A percentile compares a stretch with the other conserved stretches of the same genome.
Evolutionary conservation across 352 stramenopile genomes (phyloP).

Genomic region (Globisporangium cylindrosporum): DNA sequence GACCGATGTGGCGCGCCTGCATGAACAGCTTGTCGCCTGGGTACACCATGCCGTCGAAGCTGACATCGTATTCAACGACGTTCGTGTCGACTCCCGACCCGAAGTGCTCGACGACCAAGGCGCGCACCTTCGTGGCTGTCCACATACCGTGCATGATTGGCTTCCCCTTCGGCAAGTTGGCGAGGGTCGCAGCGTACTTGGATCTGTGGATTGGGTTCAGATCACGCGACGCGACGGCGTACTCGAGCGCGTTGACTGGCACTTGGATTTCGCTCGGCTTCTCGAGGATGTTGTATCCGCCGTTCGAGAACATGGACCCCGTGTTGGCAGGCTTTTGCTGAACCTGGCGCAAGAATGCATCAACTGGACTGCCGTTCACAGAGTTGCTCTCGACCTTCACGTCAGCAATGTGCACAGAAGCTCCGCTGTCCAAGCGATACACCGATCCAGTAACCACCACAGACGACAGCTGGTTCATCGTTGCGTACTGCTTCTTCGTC

Average conservation of each 20-base stretch:
- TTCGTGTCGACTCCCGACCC: conserved; percentile 55
- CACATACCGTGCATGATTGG: conserved; percentile 90
- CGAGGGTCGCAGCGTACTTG: conserved; percentile 67
- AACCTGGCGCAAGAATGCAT: conserved; percentile 38
- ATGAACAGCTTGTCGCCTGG: conserved; percentile 77
- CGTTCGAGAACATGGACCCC: conserved; percentile 39
- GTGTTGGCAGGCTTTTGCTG: conserved; percentile 20
- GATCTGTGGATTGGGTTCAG: conserved; percentile 88
- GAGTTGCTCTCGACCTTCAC: conserved; percentile 35
- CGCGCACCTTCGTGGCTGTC: conserved; percentile 81
- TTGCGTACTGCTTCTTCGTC: conserved; percentile 59
- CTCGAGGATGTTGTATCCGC: conserved; percentile 66
- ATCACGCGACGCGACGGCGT: conserved; percentile 79
- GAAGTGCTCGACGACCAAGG: conserved; percentile 57
- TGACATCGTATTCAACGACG: conserved; percentile 69
- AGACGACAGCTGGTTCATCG: conserved; percentile 31
- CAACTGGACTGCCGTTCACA: conserved; percentile 48
- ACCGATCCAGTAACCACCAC: conserved; percentile 52
- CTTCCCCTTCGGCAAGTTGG: conserved; percentile 62
- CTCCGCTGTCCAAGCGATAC: conserved; percentile 35
- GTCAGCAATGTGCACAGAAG: conserved; percentile 28
- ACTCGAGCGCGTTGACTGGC: conserved; percentile 55
- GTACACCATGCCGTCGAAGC: conserved; percentile 89
- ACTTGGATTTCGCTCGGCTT: conserved; percentile 67
- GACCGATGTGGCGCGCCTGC: conserved; percentile 69